Conservation (phyloP, 192 early-diverging fungal genomes). For the Mortierella hygrophila region DNA sequence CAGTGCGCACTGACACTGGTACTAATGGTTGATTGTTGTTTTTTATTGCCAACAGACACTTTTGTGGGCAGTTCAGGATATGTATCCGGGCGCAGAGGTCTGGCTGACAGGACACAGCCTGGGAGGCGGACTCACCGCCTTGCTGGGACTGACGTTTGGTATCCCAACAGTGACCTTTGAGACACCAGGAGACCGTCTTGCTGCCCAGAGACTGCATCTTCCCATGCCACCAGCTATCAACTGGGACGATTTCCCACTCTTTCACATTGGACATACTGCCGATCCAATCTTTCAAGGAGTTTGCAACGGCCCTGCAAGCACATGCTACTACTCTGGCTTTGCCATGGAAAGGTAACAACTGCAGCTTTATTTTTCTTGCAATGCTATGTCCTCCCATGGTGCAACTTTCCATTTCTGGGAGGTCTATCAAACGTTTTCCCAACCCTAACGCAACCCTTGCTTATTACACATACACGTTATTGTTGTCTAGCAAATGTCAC, state of each 20-base stretch:
- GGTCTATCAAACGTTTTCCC: not conserved
- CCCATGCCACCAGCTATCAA: conserved; percentile 68
- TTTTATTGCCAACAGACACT: conserved; percentile 64
- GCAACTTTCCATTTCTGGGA: not conserved
- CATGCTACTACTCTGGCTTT: conserved; percentile 81
- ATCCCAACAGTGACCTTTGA: conserved; percentile 87
- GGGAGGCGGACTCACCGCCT: conserved; percentile 78
- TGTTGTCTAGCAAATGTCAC: conserved; percentile 61
- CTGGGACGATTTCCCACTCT: conserved; percentile 81
- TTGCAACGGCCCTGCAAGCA: conserved; percentile 73
- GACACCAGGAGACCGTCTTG: conserved; percentile 85
- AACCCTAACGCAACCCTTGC: not conserved
- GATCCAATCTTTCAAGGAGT: conserved; percentile 94
- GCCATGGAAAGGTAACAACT: conserved; percentile 80
- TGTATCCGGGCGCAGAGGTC: conserved; percentile 78
- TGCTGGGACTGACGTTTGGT: conserved; percentile 88
- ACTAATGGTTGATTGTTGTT: not conserved
- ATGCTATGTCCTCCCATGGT: not conserved
- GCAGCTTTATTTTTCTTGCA: conserved; percentile 27
- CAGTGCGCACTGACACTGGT: not conserved
- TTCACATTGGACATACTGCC: conserved; percentile 90
- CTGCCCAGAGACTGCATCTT: conserved; percentile 85
- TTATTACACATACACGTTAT: not conserved
- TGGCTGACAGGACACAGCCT: conserved; percentile 93
- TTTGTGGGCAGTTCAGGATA: conserved; percentile 69